Evolutionary conservation across 495 filamentous ascomycete genomes (phyloP).

Genomic region (Trichoderma reesei): DNA sequence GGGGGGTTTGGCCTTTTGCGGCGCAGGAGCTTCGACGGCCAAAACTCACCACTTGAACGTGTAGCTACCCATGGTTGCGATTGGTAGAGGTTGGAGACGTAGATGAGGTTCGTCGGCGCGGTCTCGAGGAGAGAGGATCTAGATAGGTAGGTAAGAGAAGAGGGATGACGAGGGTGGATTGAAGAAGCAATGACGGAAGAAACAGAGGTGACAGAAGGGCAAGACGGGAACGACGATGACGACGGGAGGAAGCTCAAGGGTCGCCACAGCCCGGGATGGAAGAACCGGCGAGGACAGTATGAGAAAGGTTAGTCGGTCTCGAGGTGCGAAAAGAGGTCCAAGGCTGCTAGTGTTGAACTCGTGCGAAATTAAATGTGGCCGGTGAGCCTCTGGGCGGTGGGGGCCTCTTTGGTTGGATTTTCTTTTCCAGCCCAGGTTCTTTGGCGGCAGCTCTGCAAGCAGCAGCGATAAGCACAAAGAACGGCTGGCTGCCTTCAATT

Average conservation of each 20-base stretch:
- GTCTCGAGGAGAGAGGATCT: neutral
- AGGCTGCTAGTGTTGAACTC: slow-evolving; percentile 3
- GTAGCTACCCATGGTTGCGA: slow-evolving; percentile 40
- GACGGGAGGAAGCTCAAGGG: neutral
- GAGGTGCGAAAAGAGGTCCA: neutral
- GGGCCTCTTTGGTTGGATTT: neutral
- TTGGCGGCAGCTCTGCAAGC: neutral
- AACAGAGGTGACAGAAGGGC: neutral
- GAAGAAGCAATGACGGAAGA: neutral
- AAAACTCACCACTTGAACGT: slow-evolving; percentile 45
- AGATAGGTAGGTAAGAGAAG: neutral
- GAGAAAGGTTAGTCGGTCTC: neutral
- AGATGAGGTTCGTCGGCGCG: neutral
- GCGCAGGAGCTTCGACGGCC: neutral
- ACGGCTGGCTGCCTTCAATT: neutral
- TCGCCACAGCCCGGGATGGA: slow-evolving; percentile 6
- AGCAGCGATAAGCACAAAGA: neutral
- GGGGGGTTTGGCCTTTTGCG: neutral
- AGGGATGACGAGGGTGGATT: neutral
- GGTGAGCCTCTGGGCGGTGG: slow-evolving; percentile 6
- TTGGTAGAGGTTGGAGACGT: neutral
- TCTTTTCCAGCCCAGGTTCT: no score
- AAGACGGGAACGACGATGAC: neutral
- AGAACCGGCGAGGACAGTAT: slow-evolving; percentile 6
- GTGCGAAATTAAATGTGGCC: slow-evolving; percentile 9